Conservation (phyloP, 2,329 filamentous ascomycete genomes). For the Pseudogymnoascus sp. region DNA sequence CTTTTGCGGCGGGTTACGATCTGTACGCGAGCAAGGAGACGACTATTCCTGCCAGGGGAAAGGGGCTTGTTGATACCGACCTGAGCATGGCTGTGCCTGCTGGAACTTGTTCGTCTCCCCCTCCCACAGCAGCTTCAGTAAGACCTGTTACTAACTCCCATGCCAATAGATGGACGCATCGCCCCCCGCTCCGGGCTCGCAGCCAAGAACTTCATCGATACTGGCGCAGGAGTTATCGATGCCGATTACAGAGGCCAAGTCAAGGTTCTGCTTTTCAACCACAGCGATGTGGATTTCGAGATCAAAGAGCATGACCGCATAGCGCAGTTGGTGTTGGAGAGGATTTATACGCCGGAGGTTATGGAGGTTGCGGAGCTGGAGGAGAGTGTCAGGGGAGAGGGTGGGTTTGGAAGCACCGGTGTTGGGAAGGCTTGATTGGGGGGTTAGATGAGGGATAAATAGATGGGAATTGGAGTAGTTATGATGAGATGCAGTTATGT, state of each 20-base stretch:
- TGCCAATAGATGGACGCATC: constrained; percentile 66
- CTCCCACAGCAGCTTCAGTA: neutral
- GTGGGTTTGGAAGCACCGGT: constrained; percentile 88
- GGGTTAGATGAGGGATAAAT: neutral
- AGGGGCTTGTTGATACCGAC: constrained; percentile 82
- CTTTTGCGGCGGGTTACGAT: constrained; percentile 89
- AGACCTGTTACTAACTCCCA: neutral
- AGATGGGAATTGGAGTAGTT: neutral
- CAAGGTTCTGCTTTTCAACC: constrained; percentile 93
- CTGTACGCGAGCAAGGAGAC: constrained; percentile 72
- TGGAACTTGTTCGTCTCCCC: constrained; percentile 65
- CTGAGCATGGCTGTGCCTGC: constrained; percentile 84
- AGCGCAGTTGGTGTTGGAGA: constrained; percentile 88
- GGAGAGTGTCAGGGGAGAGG: constrained; percentile 81
- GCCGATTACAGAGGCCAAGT: constrained; percentile 93
- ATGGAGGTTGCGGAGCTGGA: constrained; percentile 82
- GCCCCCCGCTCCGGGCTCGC: constrained; percentile 88
- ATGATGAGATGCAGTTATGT: constrained; percentile 2
- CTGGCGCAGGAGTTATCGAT: constrained; percentile 92
- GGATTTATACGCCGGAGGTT: constrained; percentile 89
- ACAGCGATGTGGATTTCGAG: constrained; percentile 71
- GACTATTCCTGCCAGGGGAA: constrained; percentile 71
- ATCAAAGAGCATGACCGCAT: constrained; percentile 82
- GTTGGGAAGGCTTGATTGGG: constrained; percentile 13
- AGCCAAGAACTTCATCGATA: constrained; percentile 91